Evolutionary conservation across 345 rosid species (phyloP).

Genomic region (Citrus reticulata): DNA sequence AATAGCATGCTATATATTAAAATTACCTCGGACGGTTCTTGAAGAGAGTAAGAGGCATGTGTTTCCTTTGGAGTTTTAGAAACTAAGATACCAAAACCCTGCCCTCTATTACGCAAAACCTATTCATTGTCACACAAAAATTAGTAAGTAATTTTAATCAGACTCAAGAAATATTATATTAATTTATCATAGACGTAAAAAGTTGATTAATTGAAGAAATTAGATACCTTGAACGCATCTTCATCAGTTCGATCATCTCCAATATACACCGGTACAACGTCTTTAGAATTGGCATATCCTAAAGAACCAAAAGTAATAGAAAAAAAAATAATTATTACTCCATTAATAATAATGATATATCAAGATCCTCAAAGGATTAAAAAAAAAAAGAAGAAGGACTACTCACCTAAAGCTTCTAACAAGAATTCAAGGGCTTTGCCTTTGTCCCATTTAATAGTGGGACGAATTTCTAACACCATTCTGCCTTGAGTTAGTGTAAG

Average conservation of each 20-base stretch:
- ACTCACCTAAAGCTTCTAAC: conserved; percentile 70
- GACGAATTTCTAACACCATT: conserved; percentile 94
- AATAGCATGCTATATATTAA: not conserved
- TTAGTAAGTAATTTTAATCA: not conserved
- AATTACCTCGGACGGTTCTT: conserved; percentile 74
- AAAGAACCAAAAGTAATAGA: not conserved
- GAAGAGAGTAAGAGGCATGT: conserved; percentile 78
- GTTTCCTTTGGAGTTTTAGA: conserved; percentile 87
- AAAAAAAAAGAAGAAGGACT: not conserved
- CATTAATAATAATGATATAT: not conserved
- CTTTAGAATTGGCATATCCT: conserved; percentile 62
- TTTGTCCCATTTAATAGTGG: conserved; percentile 94
- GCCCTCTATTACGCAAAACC: conserved; percentile 74
- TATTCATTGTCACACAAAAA: not conserved
- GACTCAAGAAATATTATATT: not conserved
- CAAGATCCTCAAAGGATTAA: not conserved
- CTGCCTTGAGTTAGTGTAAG: conserved; percentile 74
- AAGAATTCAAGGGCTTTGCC: conserved; percentile 91
- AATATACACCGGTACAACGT: conserved; percentile 82
- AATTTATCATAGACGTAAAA: too few species aligned
- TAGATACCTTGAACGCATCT: conserved; percentile 83
- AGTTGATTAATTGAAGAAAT: not conserved
- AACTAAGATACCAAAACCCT: conserved; percentile 87
- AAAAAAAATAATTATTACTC: not conserved
- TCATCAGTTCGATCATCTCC: conserved; percentile 96